Evolutionary conservation across 2,329 filamentous ascomycete genomes (phyloP), one percentile per base, ranked within the genome.

Genomic region (Fusarium newnesense): DNA sequence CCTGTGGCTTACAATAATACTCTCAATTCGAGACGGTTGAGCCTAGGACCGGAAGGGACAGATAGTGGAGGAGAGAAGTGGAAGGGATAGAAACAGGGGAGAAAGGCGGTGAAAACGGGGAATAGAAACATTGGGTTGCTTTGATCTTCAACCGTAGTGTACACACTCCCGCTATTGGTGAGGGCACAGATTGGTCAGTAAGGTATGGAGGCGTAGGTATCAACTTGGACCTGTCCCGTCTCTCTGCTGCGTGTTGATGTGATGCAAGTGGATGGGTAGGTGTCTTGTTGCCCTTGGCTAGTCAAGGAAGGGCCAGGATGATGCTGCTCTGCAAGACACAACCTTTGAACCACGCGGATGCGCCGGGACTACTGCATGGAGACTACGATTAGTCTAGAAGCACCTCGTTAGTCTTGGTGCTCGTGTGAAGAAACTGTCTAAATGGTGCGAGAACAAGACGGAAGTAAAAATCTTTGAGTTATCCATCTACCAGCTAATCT

Each of bases 91-190:
- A 46, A 34, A 53, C 50, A 70, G 70, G 65, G 61, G 59, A 65
- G 75, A 77, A 77, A 77, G 74, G 75, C 75, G 75, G 75, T 77
- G 75, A 77, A 76, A 77, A 73, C 69, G 59, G 70, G 61, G 63
- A 69, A 60, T 67, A 66, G 67, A 68, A 59, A 54, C 40, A 37
- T 42, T 44, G 21, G 49, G 62, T 43, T 65, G 62, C 46, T 62
- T 49, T 49, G 40, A 34, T 28, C 24, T 28, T 50, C 63, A 52
- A 61, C 26, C 46, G 39, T 54, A 34, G 44, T 43, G 59, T 62
- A 69, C 57, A 39, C 46, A 64, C 58, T 40, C 26, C 32, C 53
- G 32, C 64, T 63, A 58, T 56, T 60, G 56, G 61, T 52, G 30
- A 57, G 64, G 43, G 61, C 56, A 61, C 59, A 68, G 40, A 47